phyloP scores from a whole-genome alignment of 2,329 filamentous ascomycete genomes.

The Diaporthe ampelina region DNA sequence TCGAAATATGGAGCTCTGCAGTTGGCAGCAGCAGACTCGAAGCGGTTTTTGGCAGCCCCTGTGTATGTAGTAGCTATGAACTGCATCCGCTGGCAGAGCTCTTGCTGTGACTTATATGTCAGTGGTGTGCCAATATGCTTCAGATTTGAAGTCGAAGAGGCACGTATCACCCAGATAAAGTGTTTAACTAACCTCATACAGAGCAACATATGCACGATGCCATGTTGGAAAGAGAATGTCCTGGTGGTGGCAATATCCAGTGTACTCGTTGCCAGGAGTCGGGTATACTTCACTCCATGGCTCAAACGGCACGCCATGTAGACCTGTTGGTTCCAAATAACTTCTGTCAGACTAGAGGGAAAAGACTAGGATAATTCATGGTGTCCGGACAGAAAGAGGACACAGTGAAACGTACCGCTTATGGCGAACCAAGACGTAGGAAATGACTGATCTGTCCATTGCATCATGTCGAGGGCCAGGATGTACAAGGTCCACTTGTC shows the following conservation, averaged over 20 bases:
- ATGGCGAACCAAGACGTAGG: slow-evolving; percentile 84
- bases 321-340: slow-evolving; percentile 63
- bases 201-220: slow-evolving; percentile 84
- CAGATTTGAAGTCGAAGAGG: not conserved
- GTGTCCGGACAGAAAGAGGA: slow-evolving; percentile 4
- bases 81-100: slow-evolving; percentile 52
- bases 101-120: slow-evolving; percentile 52
- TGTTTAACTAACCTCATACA: slow-evolving; percentile 64
- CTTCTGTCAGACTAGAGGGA: slow-evolving; percentile 27
- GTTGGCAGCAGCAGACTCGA: slow-evolving; percentile 63
- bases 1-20: slow-evolving; percentile 74
- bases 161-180: no score
- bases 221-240: slow-evolving; percentile 84
- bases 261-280: slow-evolving; percentile 64
- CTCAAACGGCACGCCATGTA: slow-evolving; percentile 81
- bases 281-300: slow-evolving; percentile 67
- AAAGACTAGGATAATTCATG: slow-evolving; percentile 26
- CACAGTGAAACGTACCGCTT: slow-evolving; percentile 67
- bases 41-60: slow-evolving; percentile 60
- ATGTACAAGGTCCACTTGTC: slow-evolving; percentile 84
- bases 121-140: not conserved
- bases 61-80: slow-evolving; percentile 64
- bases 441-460: slow-evolving; percentile 73
- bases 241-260: slow-evolving; percentile 83
- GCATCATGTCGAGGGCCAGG: slow-evolving; percentile 80